Evolutionary conservation across 768 basidiomycete genomes (phyloP).

Genomic region (Macrocybe gigantea): DNA sequence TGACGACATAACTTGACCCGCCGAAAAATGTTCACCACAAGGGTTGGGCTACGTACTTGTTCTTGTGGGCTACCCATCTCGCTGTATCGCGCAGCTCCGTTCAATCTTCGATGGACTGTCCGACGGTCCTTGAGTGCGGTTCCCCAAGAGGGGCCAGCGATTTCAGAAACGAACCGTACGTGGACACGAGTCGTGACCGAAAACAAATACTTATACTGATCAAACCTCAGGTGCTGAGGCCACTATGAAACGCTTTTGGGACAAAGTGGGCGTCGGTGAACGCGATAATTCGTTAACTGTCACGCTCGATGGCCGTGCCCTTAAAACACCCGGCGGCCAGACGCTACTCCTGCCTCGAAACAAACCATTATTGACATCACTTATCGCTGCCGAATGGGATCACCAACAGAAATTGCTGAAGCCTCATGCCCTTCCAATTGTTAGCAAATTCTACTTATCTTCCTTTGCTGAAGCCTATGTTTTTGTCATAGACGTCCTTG

Average conservation of each 20-base stretch:
- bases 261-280: slow-evolving; percentile 72
- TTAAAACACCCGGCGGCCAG: slow-evolving; percentile 88
- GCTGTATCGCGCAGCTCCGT: no score
- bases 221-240: slow-evolving; percentile 68
- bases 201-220: not conserved
- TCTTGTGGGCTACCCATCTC: no score
- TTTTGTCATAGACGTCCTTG: slow-evolving; percentile 69
- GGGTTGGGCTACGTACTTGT: no score
- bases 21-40: no score
- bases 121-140: no score
- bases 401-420: slow-evolving; percentile 82
- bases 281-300: slow-evolving; percentile 49
- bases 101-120: no score
- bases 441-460: slow-evolving; percentile 24
- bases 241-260: slow-evolving; percentile 91
- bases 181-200: slow-evolving; percentile 4
- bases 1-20: no score
- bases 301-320: slow-evolving; percentile 74
- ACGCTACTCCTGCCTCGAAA: slow-evolving; percentile 62
- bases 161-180: slow-evolving; percentile 65
- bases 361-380: slow-evolving; percentile 69
- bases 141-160: slow-evolving; percentile 32
- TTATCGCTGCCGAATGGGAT: slow-evolving; percentile 97
- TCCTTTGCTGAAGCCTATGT: slow-evolving; percentile 3
- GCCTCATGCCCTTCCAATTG: slow-evolving; percentile 88